Percentiles rank a stretch among this genome's conserved stretches.
phyloP scores from a whole-genome alignment of 257 asterid genomes.

The Vinca minor region DNA sequence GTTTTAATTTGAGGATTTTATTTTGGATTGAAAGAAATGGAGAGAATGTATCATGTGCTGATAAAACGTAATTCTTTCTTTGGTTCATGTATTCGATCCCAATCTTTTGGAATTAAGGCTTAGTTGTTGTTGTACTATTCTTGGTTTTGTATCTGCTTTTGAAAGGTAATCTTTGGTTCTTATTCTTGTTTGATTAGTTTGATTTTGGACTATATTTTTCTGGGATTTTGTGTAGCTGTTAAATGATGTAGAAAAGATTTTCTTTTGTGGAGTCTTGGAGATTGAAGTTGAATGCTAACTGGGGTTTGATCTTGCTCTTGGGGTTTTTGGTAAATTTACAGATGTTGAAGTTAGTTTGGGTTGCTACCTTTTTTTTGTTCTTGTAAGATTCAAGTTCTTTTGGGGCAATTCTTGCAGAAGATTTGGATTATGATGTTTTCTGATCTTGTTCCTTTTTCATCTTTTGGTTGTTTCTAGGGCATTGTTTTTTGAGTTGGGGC shows the following conservation, averaged over 20 bases:
- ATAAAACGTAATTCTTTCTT: too few species aligned
- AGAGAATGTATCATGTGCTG: too few species aligned
- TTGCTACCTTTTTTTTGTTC: neutral
- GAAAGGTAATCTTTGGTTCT: slow-evolving; percentile 12
- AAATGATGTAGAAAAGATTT: neutral
- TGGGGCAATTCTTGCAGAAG: too few species aligned
- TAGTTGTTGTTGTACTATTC: too few species aligned
- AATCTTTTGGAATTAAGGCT: too few species aligned
- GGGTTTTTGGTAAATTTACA: slow-evolving; percentile 8
- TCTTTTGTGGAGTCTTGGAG: slow-evolving; percentile 7
- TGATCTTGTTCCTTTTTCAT: neutral
- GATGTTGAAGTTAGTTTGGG: too few species aligned
- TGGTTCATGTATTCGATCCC: too few species aligned
- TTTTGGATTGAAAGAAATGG: too few species aligned
- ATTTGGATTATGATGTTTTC: too few species aligned
- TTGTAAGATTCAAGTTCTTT: neutral
- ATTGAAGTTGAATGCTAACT: neutral
- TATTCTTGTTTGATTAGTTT: too few species aligned
- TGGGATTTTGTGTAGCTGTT: slow-evolving; percentile 1
- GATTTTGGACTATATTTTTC: neutral
- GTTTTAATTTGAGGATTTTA: too few species aligned
- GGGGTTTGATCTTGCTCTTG: slow-evolving; percentile 1
- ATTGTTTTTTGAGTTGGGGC: neutral
- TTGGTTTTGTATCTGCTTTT: slow-evolving; percentile 1
- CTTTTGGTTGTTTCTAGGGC: neutral